Evolutionary conservation across 352 stramenopile species (phyloP).

Genomic region (Hyaloperonospora arabidopsidis): DNA sequence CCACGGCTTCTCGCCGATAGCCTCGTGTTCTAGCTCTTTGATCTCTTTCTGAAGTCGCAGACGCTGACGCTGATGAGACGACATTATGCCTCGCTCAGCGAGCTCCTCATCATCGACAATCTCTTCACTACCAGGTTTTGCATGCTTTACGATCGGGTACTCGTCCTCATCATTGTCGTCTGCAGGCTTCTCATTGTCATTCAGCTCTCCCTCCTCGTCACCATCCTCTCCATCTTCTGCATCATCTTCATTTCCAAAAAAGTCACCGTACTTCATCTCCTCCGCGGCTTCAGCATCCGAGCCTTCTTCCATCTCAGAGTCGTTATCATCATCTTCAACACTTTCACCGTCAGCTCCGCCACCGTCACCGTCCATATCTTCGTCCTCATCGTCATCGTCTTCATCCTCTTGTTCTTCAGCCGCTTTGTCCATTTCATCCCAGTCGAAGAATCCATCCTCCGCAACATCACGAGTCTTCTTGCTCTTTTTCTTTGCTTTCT

Average conservation of each 20-base stretch:
- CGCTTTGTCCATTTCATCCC: constrained; percentile 82
- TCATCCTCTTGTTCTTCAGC: constrained; percentile 62
- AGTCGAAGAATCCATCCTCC: constrained; percentile 81
- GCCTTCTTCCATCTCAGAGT: constrained; percentile 42
- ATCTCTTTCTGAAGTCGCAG: constrained; percentile 76
- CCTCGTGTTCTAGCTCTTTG: constrained; percentile 77
- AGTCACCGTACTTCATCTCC: constrained; percentile 56
- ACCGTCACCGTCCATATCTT: constrained; percentile 29
- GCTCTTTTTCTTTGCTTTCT: constrained; percentile 33
- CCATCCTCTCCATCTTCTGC: constrained; percentile 33
- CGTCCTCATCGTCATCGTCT: constrained; percentile 34
- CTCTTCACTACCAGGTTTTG: constrained; percentile 48
- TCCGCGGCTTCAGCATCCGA: constrained; percentile 48
- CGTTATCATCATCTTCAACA: constrained; percentile 45
- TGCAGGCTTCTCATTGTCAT: constrained; percentile 38
- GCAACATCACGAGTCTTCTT: constrained; percentile 62
- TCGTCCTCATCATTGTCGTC: constrained; percentile 48
- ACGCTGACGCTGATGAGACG: constrained; percentile 63
- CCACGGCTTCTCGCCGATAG: constrained; percentile 91
- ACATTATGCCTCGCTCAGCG: constrained; percentile 75
- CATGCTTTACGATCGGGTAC: constrained; percentile 44
- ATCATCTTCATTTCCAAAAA: constrained; percentile 46
- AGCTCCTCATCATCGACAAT: constrained; percentile 58
- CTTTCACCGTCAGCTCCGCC: constrained; percentile 29
- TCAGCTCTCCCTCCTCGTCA: constrained; percentile 45